Evolutionary conservation across 176 grass and related monocot species (phyloP), one percentile per base, ranked within the genome.

Genomic region (Alopecurus myosuroides): DNA sequence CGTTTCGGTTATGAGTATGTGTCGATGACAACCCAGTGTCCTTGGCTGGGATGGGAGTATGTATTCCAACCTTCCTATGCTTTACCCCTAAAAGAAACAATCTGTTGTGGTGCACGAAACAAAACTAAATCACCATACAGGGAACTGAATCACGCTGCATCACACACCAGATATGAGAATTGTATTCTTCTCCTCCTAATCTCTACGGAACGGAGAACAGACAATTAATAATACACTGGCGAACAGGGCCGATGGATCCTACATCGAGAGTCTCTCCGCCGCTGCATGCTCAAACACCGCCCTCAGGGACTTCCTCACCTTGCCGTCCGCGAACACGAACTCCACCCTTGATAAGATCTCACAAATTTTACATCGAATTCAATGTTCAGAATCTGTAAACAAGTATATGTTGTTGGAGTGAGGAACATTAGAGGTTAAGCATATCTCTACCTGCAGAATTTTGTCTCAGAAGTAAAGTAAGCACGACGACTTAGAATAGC

Each of bases 341-440:
- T 87, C 84, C 29, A 92, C 82, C 30, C 81, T 98, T 94, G 83
- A 51, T 77, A 56, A 98, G 91, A 31, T 91, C 96, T 98, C 77
- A 26, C 29, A 75, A 28, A 89, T 39, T 35, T 37, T 19, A 0
- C 31, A 70, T 30, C 42, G 14, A 17, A 58, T 58, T n/a, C 52
- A 40, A 19, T 63, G 25, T 14, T 41, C 18, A 74, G 26, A 11
- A 26, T 34, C n/a, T n/a, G n/a, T n/a, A n/a, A n/a, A n/a, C n/a
- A n/a, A 63, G 12, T 42, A 60, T 29, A 72, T 29, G 0, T 36
- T 42, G 22, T 37, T 22, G 34, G 40, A n/a, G 82, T 28, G 28
- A 71, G 17, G 41, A n/a, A 98, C 86, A 88, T 94, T 95, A n/a
- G 97, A 98, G 39, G 97, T 95, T 78, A 98, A 92, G 39, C 97